Evolutionary conservation across 441 rosid genomes (phyloP).

Genomic region (Kokia cookei): DNA sequence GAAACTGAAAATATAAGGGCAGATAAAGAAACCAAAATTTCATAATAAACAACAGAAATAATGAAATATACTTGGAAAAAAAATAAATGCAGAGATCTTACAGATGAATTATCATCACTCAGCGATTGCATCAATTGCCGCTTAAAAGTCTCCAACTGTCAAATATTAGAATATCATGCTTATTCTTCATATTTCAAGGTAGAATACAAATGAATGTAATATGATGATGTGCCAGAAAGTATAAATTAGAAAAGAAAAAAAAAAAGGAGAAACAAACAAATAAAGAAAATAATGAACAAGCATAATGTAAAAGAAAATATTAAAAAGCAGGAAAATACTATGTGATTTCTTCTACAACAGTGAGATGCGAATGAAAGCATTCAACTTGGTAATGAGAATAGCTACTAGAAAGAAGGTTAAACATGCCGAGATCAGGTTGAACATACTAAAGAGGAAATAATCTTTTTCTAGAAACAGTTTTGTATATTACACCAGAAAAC

Average conservation of each 20-base stretch:
- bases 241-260: not conserved
- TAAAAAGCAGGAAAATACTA: not conserved
- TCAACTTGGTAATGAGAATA: not conserved
- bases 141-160: conserved; percentile 86
- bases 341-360: not conserved
- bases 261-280: not conserved
- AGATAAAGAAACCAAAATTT: not conserved
- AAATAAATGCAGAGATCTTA: conserved; percentile 24
- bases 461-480: not conserved
- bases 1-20: not conserved
- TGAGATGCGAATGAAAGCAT: not conserved
- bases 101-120: conserved; percentile 64
- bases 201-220: not conserved
- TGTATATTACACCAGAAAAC: not conserved
- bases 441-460: not conserved
- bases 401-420: not conserved
- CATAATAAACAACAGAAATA: not conserved
- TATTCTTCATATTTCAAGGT: not conserved
- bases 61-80: not conserved
- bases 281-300: not conserved
- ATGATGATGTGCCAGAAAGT: not conserved
- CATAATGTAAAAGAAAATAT: not conserved
- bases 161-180: not conserved
- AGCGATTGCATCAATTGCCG: conserved; percentile 88
- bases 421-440: not conserved